Conservation (phyloP, 2,329 filamentous ascomycete species). For the Botrytis pseudocinerea region DNA sequence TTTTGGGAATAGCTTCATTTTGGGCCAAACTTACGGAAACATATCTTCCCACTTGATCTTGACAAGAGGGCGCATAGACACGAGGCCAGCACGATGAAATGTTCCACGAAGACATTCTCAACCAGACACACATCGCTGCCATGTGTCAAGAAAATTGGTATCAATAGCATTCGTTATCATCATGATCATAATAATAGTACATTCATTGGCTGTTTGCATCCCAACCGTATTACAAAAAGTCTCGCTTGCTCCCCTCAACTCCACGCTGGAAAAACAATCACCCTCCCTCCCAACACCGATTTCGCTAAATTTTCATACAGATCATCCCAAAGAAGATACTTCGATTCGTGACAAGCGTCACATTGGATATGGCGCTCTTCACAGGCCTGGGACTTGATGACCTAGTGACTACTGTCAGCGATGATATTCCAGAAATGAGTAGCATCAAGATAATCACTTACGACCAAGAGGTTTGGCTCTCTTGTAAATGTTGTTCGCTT, state of each 20-base stretch:
- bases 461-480: constrained; percentile 23
- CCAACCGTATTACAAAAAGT: neutral
- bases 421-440: too few species aligned
- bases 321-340: neutral
- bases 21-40: neutral
- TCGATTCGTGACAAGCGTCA: neutral
- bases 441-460: constrained; percentile 1
- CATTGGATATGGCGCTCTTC: neutral
- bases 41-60: neutral
- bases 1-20: constrained; percentile 5
- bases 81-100: neutral
- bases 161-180: neutral
- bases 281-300: neutral
- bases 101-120: neutral
- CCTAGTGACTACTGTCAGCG: neutral
- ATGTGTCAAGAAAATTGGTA: neutral
- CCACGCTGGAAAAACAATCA: neutral
- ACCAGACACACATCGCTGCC: too few species aligned
- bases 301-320: neutral
- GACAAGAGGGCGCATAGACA: neutral
- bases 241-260: neutral
- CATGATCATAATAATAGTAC: neutral
- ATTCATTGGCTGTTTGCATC: neutral
- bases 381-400: constrained; percentile 9
- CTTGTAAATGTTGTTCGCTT: constrained; percentile 18